Percentiles rank a stretch among this genome's conserved stretches.
These are phyloP conservation scores for Leccinum cinnamomeum DNA, from an alignment of 1,284 basidiomycete genomes.

Conservation along the genomic window DNA sequence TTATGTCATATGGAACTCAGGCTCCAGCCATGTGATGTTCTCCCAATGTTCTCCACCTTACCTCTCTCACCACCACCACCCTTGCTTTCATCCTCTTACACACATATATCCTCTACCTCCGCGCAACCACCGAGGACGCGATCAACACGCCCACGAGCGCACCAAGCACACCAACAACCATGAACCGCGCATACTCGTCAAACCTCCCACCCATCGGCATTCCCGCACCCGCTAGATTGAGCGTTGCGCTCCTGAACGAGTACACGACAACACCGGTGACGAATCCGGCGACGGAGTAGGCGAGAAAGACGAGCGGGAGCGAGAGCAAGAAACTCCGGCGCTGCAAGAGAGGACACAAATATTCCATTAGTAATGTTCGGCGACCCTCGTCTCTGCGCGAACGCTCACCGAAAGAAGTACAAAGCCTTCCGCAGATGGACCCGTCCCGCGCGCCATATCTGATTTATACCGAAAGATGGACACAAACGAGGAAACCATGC, in stretches of 20 bases:
- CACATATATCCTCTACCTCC: constrained; percentile 14
- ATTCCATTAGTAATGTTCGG: not conserved
- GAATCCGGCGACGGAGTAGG: constrained; percentile 67
- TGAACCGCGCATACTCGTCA: constrained; percentile 60
- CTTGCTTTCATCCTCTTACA: not conserved
- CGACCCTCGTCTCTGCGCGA: not conserved
- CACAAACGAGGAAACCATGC: constrained; percentile 64
- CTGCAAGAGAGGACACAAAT: constrained; percentile 35
- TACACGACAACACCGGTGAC: constrained; percentile 64
- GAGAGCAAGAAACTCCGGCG: constrained; percentile 62
- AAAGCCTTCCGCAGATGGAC: constrained; percentile 52
- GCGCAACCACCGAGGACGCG: constrained; percentile 43
- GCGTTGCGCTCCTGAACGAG: constrained; percentile 52
- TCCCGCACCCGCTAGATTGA: constrained; percentile 35
- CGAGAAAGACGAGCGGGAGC: constrained; percentile 70
- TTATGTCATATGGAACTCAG: not conserved
- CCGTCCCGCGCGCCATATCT: constrained; percentile 51
- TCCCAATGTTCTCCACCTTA: not conserved
- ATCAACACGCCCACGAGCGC: constrained; percentile 62
- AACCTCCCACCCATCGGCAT: constrained; percentile 44
- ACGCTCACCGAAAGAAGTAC: constrained; percentile 52
- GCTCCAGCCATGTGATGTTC: not conserved
- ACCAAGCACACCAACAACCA: constrained; percentile 59
- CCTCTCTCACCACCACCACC: not conserved
- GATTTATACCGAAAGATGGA: constrained; percentile 66